Conservation (phyloP, 2,329 filamentous ascomycete genomes). For the Aspergillus pseudoglaucus region DNA sequence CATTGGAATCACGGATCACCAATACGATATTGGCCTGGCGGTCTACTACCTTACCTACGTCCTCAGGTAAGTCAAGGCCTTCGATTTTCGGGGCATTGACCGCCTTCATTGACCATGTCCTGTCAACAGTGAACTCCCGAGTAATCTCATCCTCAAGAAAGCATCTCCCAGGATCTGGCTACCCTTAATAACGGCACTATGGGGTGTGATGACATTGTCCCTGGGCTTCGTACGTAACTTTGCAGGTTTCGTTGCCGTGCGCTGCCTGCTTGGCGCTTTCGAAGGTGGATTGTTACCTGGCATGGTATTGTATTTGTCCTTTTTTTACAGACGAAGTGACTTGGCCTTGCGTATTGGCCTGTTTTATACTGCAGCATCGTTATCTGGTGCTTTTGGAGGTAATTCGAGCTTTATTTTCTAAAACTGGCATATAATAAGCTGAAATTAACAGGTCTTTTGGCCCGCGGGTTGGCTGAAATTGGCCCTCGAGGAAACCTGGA, state of each 20-base stretch:
- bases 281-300: constrained; percentile 62
- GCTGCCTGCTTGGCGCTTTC: constrained; percentile 55
- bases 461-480: constrained; percentile 56
- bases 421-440: neutral
- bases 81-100: no score
- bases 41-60: constrained; percentile 56
- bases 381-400: constrained; percentile 60
- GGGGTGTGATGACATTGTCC: constrained; percentile 51
- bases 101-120: constrained; percentile 1
- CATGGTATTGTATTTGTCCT: constrained; percentile 61
- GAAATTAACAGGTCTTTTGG: constrained; percentile 44
- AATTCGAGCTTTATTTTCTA: neutral
- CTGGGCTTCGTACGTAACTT: constrained; percentile 33
- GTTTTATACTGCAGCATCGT: constrained; percentile 61
- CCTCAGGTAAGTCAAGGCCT: no score
- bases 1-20: constrained; percentile 51
- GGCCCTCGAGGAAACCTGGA: constrained; percentile 48
- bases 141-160: constrained; percentile 58
- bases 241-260: constrained; percentile 54
- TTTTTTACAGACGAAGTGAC: constrained; percentile 55
- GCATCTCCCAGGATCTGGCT: constrained; percentile 56
- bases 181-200: constrained; percentile 49
- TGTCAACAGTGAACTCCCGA: constrained; percentile 52
- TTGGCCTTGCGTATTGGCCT: constrained; percentile 59
- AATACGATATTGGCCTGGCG: constrained; percentile 59